These are phyloP conservation scores for Lichtheimia ornata DNA, from an alignment of 371 early-diverging fungal species.

Conservation along the genomic window DNA sequence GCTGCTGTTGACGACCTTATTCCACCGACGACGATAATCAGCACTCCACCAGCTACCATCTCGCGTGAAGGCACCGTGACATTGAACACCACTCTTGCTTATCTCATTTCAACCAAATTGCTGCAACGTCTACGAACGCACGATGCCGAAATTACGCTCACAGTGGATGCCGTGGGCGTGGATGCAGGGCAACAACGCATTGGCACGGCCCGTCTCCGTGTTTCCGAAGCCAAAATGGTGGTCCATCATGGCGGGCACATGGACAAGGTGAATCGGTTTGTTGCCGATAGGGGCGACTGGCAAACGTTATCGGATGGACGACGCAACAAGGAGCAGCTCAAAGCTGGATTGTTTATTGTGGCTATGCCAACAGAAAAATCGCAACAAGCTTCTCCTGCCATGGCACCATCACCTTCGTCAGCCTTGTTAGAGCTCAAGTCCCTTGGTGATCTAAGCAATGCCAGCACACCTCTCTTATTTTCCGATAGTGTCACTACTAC, in stretches of 20 bases:
- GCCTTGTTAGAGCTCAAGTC: constrained; percentile 15
- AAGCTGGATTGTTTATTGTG: constrained; percentile 45
- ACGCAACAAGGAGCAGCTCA: constrained; percentile 26
- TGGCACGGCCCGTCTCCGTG: constrained; percentile 20
- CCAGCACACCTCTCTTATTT: constrained; percentile 18
- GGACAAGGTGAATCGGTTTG: constrained; percentile 41
- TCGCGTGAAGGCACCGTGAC: constrained; percentile 25
- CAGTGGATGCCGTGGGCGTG: constrained; percentile 13
- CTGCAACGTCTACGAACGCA: constrained; percentile 35
- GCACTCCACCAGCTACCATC: constrained; percentile 26
- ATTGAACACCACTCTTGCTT: constrained; percentile 39
- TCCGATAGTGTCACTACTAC: constrained; percentile 21
- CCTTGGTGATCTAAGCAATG: background rate
- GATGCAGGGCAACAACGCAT: constrained; percentile 14
- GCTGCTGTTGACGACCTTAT: constrained; percentile 46
- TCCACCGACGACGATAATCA: constrained; percentile 40
- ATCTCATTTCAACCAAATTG: constrained; percentile 45
- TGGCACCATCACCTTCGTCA: background rate
- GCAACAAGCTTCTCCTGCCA: background rate
- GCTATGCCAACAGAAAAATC: constrained; percentile 40
- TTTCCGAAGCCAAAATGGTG: constrained; percentile 43
- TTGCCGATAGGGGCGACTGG: constrained; percentile 47
- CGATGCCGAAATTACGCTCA: constrained; percentile 30
- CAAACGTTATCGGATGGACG: constrained; percentile 15
- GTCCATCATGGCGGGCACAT: constrained; percentile 35